Base-by-base conservation (phyloP, 208 protist species). In the Acanthamoeba royreba region DNA sequence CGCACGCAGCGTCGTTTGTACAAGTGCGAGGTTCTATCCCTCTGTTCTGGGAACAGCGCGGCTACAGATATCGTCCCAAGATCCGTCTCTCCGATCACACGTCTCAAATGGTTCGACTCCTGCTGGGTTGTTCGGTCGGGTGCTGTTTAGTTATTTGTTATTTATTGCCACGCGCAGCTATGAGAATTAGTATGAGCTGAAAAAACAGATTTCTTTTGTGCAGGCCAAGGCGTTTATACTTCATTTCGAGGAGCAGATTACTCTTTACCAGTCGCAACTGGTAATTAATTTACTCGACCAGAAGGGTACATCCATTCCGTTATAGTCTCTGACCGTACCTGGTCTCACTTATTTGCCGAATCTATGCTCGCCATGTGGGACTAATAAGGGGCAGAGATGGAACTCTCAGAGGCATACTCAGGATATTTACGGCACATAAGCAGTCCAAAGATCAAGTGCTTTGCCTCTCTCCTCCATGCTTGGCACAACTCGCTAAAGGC, bases 21-120 rank as follows among this genome's bases (percentile, higher is more conserved):
- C 95, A 97, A 52, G 91, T 79, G 15, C 81, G 97, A 40, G 97
- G 97, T 22, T 97, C 96, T 7, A 96, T 98, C 28, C 97, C 97
- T 17, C n/a, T 97, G 13, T 97, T 93, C 49, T 98, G 97, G 96
- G 46, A 61, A 5, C 97, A 97, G 38, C 81, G 72, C 33, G 83
- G 83, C 40, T 90, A 90, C 46, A 22, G 49, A 5, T 63, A 66
- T 13, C 28, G 40, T 19, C 83, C 83, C 42, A 90, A 53, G 49
- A 35, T 45, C 45, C 28, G 40, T 22, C 45, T 90, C 47, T 47
- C 35, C 52, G 83, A 90, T 25, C 35, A 90, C 49, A 63, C 83
- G 9, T 42, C 45, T 4, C 47, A 63, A 42, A 90, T 90, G 83
- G 83, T 90, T 25, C 2, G 1, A 2, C 42, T 13, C 13, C 69